Evolutionary conservation across 75 land plant genomes (phyloP).

Genomic region (Azolla pinnata): DNA sequence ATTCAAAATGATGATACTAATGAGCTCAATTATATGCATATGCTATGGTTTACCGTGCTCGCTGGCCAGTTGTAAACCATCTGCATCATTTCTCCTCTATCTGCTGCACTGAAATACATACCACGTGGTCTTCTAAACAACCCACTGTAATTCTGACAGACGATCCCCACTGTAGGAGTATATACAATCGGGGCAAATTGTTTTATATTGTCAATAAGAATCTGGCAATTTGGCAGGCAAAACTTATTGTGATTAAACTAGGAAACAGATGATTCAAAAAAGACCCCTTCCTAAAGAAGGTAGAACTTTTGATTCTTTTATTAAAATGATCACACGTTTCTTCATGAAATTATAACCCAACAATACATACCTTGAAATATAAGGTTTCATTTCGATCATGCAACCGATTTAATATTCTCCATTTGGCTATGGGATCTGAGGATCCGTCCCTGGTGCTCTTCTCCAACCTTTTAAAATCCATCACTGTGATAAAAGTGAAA

Average conservation of each 20-base stretch:
- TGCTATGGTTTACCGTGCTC: conserved; percentile 65
- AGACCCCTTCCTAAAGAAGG: too few species aligned
- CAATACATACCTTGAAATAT: conserved; percentile 74
- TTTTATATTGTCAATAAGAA: conserved; percentile 75
- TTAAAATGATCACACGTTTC: too few species aligned
- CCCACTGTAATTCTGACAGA: conserved; percentile 97
- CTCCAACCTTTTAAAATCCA: conserved; percentile 67
- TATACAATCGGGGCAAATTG: conserved; percentile 96
- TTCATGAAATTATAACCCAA: too few species aligned
- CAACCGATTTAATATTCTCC: conserved; percentile 93
- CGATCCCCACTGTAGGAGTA: conserved; percentile 94
- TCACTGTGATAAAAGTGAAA: conserved; percentile 54
- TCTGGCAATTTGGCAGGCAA: conserved; percentile 33
- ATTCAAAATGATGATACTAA: too few species aligned
- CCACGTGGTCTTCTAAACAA: conserved; percentile 91
- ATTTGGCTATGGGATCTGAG: conserved; percentile 76
- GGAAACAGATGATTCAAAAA: too few species aligned
- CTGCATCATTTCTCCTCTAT: conserved; percentile 99
- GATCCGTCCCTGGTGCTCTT: conserved; percentile 71
- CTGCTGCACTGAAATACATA: conserved; percentile 94
- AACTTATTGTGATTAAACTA: too few species aligned
- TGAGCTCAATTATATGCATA: too few species aligned
- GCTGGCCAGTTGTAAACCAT: conserved; percentile 99
- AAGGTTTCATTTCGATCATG: conserved; percentile 97
- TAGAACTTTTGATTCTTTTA: too few species aligned